A percentile compares a stretch with the other conserved stretches of the same genome.
Evolutionary conservation across 139 green algal genomes (phyloP).

Genomic region (Coelastrella sp.): DNA sequence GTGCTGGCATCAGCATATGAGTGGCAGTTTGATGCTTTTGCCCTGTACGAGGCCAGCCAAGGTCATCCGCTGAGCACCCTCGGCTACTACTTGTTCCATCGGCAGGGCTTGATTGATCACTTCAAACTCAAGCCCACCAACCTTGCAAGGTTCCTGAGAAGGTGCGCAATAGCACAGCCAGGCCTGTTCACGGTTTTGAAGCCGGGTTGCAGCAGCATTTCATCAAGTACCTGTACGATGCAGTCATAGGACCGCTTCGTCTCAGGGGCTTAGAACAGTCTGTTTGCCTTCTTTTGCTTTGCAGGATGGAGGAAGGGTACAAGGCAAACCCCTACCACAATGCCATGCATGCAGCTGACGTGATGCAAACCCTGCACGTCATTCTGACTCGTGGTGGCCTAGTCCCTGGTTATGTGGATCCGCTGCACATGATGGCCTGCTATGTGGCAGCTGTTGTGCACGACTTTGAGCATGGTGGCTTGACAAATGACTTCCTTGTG

Average conservation of each 20-base stretch:
- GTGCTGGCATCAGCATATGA: constrained; percentile 62
- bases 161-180: too few species aligned
- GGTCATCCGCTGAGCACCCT: constrained; percentile 60
- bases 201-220: too few species aligned
- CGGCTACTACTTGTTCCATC: constrained; percentile 65
- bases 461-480: constrained; percentile 74
- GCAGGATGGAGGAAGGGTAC: constrained; percentile 73
- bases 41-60: constrained; percentile 58
- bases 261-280: too few species aligned
- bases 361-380: constrained; percentile 70
- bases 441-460: constrained; percentile 37
- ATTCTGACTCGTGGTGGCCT: constrained; percentile 68
- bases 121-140: constrained; percentile 51
- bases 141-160: constrained; percentile 49
- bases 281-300: too few species aligned
- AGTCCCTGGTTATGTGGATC: constrained; percentile 24
- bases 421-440: neutral
- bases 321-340: constrained; percentile 76
- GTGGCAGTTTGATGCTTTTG: constrained; percentile 75
- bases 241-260: too few species aligned
- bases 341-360: constrained; percentile 68
- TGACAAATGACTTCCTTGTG: constrained; percentile 82
- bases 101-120: constrained; percentile 54
- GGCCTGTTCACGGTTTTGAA: too few species aligned
- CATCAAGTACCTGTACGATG: too few species aligned